Evolutionary conservation across 305 asterid species (phyloP), one percentile per base, ranked within the genome.

Genomic region (Fraxinus paxiana): DNA sequence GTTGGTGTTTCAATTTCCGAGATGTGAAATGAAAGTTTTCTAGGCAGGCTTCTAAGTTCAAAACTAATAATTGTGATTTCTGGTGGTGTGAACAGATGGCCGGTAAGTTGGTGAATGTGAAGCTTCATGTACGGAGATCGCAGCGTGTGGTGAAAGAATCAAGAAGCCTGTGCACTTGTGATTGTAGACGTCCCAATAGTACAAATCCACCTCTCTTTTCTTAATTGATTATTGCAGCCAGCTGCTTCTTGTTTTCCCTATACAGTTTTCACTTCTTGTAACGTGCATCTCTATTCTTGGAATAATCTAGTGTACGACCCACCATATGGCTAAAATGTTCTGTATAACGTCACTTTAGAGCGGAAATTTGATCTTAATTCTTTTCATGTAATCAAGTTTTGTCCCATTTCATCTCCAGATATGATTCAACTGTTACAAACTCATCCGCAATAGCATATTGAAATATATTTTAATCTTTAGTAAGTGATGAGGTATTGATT

Each of bases 71-170:
- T 71, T 72, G 24, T 61, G 6, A 72, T 76, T 79, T 76, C 56
- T 87, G 31, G 73, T 78, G 75, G 78, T 82, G 79, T 77, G 30
- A 76, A 81, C 95, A 96, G 99, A 91, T 96, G 75, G 94, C 93
- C 22, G 98, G 98, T 31, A 96, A 96, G 90, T 78, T 94, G 88
- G 87, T 88, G 59, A 96, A 94, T 90, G 83, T 94, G 82, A 94
- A 90, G 91, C 99, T 93, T 76, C 98, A 92, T 34, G 78, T 83
- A 35, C 84, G 98, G 84, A 90, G 99, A 85, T 87, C 91, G 28
- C 99, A 94, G 80, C 97, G 97, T 0, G 93, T 90, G 43, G 99
- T 94, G 89, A 91, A 89, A 81, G 98, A 78, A 82, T 90, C 99
- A n/a, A 88, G 98, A 91, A 88, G 91, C 80, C 2, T 86, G 8